Conservation (phyloP, 2,329 filamentous ascomycete genomes). For the Cercospora janseana region DNA sequence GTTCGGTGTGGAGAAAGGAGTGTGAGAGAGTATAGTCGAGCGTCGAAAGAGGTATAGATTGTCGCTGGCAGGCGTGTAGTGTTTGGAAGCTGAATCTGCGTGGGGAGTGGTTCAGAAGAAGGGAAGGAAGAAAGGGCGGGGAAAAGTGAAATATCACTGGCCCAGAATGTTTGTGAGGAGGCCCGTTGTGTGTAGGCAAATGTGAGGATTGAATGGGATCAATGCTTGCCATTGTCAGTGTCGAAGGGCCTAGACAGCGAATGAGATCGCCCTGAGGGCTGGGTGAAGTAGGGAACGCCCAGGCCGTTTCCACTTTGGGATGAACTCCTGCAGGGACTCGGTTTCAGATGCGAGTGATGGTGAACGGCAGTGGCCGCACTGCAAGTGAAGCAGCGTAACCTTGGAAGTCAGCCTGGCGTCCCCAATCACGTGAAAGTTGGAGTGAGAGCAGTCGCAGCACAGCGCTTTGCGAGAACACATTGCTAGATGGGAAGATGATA, state of each 20-base stretch:
- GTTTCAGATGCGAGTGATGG: not conserved
- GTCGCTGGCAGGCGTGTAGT: not conserved
- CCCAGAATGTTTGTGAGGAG: slow-evolving; percentile 6
- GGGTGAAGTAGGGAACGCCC: not conserved
- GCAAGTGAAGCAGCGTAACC: slow-evolving; percentile 1
- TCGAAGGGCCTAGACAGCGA: not conserved
- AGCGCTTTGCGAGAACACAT: too few relatives aligned
- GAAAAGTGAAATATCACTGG: slow-evolving; percentile 1
- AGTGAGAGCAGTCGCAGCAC: too few relatives aligned
- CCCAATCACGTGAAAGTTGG: too few relatives aligned
- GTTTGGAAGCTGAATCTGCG: not conserved
- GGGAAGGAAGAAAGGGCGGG: not conserved
- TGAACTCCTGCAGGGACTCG: not conserved
- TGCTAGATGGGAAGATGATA: too few relatives aligned
- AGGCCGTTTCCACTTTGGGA: not conserved
- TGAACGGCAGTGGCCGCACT: not conserved
- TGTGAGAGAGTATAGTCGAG: not conserved
- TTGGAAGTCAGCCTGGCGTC: too few relatives aligned
- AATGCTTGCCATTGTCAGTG: slow-evolving; percentile 6
- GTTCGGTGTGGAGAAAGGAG: not conserved
- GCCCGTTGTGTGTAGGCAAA: slow-evolving; percentile 5
- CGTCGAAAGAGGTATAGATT: not conserved
- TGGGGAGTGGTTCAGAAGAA: slow-evolving; percentile 1
- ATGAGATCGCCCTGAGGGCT: not conserved
- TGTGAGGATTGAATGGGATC: slow-evolving; percentile 1